A percentile compares a stretch with the other conserved stretches of the same genome.
Evolutionary conservation across 192 early-diverging fungal species (phyloP).

Genomic region (Backusella mclennaniae): DNA sequence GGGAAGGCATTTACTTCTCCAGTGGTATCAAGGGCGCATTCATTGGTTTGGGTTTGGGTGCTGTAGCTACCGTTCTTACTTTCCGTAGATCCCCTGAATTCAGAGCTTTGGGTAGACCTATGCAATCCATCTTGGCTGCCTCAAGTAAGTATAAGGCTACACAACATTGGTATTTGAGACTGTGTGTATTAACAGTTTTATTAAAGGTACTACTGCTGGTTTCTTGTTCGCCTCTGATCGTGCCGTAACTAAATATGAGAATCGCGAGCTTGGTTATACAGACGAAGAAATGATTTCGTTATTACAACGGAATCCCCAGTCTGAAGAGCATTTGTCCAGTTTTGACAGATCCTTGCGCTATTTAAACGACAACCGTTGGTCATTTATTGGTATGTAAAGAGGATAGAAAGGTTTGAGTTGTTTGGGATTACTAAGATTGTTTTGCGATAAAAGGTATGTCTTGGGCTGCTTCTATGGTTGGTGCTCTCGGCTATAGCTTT

Average conservation of each 20-base stretch:
- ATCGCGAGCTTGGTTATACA: slow-evolving; percentile 33
- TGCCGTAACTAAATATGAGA: slow-evolving; percentile 33
- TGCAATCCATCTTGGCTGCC: slow-evolving; percentile 36
- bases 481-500: slow-evolving; percentile 38
- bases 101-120: slow-evolving; percentile 25
- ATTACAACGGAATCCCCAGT: background rate
- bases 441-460: slow-evolving; percentile 24
- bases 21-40: slow-evolving; percentile 35
- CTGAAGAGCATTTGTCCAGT: background rate
- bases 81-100: slow-evolving; percentile 33
- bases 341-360: slow-evolving; percentile 24
- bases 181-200: background rate
- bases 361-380: slow-evolving; percentile 39
- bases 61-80: slow-evolving; percentile 33
- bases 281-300: slow-evolving; percentile 27
- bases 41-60: slow-evolving; percentile 40
- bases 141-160: slow-evolving; percentile 24
- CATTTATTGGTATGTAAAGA: slow-evolving; percentile 32
- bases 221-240: slow-evolving; percentile 36
- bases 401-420: background rate
- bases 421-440: background rate
- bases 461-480: slow-evolving; percentile 43
- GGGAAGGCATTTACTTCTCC: slow-evolving; percentile 19
- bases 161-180: background rate
- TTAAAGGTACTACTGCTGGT: slow-evolving; percentile 33